Evolutionary conservation across 768 basidiomycete species (phyloP), one percentile per base, ranked within the genome.

Genomic region (Trametes villosa): DNA sequence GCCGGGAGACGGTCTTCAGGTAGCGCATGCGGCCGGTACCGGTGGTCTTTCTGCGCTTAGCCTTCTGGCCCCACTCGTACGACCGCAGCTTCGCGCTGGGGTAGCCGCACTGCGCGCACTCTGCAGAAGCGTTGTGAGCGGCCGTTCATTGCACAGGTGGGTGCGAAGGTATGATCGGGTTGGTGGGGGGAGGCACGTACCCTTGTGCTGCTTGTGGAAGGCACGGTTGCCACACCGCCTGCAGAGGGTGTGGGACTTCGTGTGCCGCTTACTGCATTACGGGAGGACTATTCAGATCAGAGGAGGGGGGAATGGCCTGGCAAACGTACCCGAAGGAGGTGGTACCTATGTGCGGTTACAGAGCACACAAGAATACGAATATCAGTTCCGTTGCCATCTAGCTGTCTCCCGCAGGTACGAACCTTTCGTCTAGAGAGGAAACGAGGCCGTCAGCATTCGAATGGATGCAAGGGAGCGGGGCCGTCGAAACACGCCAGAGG

Each of bases 41-140:
- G 60, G 97, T 98, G 48, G 96, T 98, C 89, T 96, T 97, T 87
- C 96, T 90, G 79, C 97, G 90, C 88, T 98, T 98, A 55, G 97
- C 97, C 86, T 99, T 99, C 75, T 88, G 84, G 67, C 95, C 94
- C 97, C 97, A 98, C 79, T 98, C 91, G 78, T 87, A 98, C 71
- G 93, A 95, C 72, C 96, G 88, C 70, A 96, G 79, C 80, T 93
- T 98, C 56, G 97, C 96, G 57, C 94, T 80, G 45, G 97, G 97
- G 81, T 94, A 98, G 59, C 96, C 97, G 76, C 97, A 98, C 75
- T 93, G 91, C 24, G 89, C 91, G 79, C 97, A 98, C 61, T 88
- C 95, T 97, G 72, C 36, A 18, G 13, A 38, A 20, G 13, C 38
- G 27, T 29, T 27, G 51, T 69, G 5, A 65, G 60, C 20, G n/a